Conservation (phyloP, 768 basidiomycete genomes). For the Boletus rubescentipes region DNA sequence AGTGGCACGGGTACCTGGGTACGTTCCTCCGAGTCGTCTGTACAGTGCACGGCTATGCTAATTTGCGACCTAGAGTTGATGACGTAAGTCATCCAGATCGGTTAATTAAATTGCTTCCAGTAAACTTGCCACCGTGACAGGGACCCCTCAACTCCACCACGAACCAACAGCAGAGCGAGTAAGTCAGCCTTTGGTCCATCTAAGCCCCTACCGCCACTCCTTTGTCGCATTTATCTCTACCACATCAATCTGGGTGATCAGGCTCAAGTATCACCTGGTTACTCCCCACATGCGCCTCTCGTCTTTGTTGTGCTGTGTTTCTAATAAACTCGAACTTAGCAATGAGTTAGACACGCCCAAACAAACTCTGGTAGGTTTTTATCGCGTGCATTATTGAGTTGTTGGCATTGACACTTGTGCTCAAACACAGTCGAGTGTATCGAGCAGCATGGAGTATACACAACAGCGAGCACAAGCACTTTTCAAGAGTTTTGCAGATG, state of each 20-base stretch:
- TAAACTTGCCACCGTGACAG: slow-evolving; percentile 19
- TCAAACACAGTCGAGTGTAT: slow-evolving; percentile 2
- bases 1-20: slow-evolving; percentile 12
- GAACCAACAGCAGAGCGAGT: slow-evolving; percentile 27
- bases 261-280: slow-evolving; percentile 25
- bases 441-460: slow-evolving; percentile 42
- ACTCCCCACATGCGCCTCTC: slow-evolving; percentile 56
- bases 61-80: slow-evolving; percentile 24
- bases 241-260: slow-evolving; percentile 22
- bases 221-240: slow-evolving; percentile 12
- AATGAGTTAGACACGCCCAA: slow-evolving; percentile 42
- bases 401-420: background rate
- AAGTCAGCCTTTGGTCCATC: slow-evolving; percentile 28
- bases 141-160: slow-evolving; percentile 26
- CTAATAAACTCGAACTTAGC: slow-evolving; percentile 53
- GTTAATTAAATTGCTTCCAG: slow-evolving; percentile 17
- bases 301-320: slow-evolving; percentile 62
- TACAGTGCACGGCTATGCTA: background rate
- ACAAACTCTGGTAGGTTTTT: slow-evolving; percentile 29
- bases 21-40: slow-evolving; percentile 2
- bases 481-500: slow-evolving; percentile 65
- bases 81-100: slow-evolving; percentile 29
- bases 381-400: background rate
- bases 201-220: slow-evolving; percentile 10
- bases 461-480: slow-evolving; percentile 49